Evolutionary conservation across 768 basidiomycete species (phyloP).

Genomic region (Jaapia argillacea): DNA sequence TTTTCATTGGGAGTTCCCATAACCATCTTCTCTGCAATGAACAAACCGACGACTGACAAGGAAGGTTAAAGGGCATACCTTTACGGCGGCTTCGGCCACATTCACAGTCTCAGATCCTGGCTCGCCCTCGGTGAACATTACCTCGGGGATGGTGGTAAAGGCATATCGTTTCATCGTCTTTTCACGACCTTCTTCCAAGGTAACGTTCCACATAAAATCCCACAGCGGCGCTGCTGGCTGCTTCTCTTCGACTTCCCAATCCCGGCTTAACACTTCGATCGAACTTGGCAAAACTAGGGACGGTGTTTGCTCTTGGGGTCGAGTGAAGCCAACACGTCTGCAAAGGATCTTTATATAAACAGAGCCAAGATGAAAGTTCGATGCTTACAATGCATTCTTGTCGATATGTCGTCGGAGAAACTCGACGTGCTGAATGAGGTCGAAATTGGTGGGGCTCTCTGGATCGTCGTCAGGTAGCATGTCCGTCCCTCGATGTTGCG

Average conservation of each 20-base stretch:
- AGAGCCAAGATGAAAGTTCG: not conserved
- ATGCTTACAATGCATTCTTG: slow-evolving; percentile 81
- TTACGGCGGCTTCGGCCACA: slow-evolving; percentile 61
- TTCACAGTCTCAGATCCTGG: slow-evolving; percentile 29
- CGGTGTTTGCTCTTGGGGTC: slow-evolving; percentile 26
- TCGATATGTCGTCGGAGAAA: slow-evolving; percentile 77
- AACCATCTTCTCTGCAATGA: slow-evolving; percentile 45
- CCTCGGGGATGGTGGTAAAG: slow-evolving; percentile 35
- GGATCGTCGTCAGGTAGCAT: slow-evolving; percentile 66
- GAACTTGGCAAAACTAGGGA: slow-evolving; percentile 28
- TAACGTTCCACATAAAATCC: slow-evolving; percentile 68
- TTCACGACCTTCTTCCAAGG: slow-evolving; percentile 70
- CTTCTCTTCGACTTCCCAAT: slow-evolving; percentile 44
- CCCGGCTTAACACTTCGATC: slow-evolving; percentile 30
- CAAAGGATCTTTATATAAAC: not conserved
- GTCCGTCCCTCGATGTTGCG: slow-evolving; percentile 53
- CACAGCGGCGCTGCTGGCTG: slow-evolving; percentile 33
- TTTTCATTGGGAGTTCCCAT: slow-evolving; percentile 62
- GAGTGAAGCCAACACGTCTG: slow-evolving; percentile 57
- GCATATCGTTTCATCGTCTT: slow-evolving; percentile 50
- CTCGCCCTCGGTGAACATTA: slow-evolving; percentile 21
- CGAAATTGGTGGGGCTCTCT: slow-evolving; percentile 59
- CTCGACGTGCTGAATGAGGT: slow-evolving; percentile 70
- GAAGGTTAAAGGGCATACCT: slow-evolving; percentile 31
- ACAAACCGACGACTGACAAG: not conserved